Percentiles rank a stretch among this genome's conserved stretches.
phyloP scores from a whole-genome alignment of 257 asterid species.

The Jacaranda mimosifolia region DNA sequence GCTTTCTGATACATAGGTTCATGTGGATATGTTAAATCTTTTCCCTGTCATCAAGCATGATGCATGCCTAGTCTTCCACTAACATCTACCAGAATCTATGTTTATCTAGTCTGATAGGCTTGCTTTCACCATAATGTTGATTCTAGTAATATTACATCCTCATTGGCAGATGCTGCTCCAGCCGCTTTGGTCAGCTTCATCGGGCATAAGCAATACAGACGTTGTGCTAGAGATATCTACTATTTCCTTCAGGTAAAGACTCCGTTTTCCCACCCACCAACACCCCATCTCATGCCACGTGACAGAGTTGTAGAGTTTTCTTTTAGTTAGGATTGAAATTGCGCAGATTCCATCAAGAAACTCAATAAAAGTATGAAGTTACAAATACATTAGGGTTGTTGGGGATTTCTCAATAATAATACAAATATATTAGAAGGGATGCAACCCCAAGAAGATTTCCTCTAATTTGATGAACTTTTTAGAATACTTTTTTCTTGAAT shows the following conservation, averaged over 20 bases:
- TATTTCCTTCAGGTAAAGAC: constrained; percentile 84
- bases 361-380: too few relatives aligned
- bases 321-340: too few relatives aligned
- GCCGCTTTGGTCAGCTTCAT: constrained; percentile 85
- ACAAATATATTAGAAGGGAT: too few relatives aligned
- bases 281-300: background rate
- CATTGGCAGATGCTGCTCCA: constrained; percentile 83
- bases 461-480: background rate
- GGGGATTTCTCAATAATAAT: too few relatives aligned
- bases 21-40: background rate
- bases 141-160: background rate
- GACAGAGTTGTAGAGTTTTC: background rate
- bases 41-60: background rate
- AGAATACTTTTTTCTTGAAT: background rate
- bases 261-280: background rate
- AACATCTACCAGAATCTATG: background rate
- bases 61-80: background rate
- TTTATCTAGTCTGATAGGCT: constrained; percentile 18
- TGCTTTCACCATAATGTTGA: background rate
- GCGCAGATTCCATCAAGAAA: too few relatives aligned
- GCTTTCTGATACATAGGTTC: background rate
- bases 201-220: constrained; percentile 86
- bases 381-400: too few relatives aligned
- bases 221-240: constrained; percentile 85
- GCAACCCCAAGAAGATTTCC: background rate